A percentile compares a stretch with the other conserved stretches of the same genome.
Conservation (phyloP, 192 early-diverging fungal genomes). For the Diversispora epigaea region DNA sequence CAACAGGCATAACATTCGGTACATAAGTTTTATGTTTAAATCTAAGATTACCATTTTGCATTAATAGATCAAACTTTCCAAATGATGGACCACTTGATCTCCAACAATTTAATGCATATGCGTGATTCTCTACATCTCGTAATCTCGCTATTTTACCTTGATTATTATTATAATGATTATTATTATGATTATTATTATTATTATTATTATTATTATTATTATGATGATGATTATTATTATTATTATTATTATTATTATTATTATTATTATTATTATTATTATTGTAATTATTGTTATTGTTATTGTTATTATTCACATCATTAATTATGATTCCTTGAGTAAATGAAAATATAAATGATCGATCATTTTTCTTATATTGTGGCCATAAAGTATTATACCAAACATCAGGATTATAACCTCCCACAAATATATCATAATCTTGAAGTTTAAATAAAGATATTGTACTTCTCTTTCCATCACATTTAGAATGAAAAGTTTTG, state of each 20-base stretch:
- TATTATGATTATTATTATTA: background rate
- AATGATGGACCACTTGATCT: slow-evolving; percentile 13
- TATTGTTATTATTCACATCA: background rate
- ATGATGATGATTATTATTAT: too few relatives aligned
- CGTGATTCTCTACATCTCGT: background rate
- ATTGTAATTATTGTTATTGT: too few relatives aligned
- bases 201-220: too few relatives aligned
- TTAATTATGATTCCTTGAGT: too few relatives aligned
- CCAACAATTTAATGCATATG: slow-evolving; percentile 16
- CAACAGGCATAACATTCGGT: background rate
- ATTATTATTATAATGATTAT: background rate
- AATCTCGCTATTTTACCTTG: slow-evolving; percentile 8
- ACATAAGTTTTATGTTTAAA: slow-evolving; percentile 16
- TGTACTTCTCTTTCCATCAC: background rate
- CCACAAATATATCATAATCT: slow-evolving; percentile 12
- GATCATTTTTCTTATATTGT: background rate
- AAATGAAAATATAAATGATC: slow-evolving; percentile 1
- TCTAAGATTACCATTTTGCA: background rate
- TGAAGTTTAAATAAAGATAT: background rate
- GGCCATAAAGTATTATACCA: slow-evolving; percentile 16
- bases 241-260: too few relatives aligned
- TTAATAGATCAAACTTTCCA: slow-evolving; percentile 23
- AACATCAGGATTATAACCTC: slow-evolving; percentile 21
- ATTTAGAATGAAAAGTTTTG: background rate
- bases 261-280: background rate